Base-by-base conservation (phyloP, 2,329 filamentous ascomycete genomes). In the Fonsecaea monophora region DNA sequence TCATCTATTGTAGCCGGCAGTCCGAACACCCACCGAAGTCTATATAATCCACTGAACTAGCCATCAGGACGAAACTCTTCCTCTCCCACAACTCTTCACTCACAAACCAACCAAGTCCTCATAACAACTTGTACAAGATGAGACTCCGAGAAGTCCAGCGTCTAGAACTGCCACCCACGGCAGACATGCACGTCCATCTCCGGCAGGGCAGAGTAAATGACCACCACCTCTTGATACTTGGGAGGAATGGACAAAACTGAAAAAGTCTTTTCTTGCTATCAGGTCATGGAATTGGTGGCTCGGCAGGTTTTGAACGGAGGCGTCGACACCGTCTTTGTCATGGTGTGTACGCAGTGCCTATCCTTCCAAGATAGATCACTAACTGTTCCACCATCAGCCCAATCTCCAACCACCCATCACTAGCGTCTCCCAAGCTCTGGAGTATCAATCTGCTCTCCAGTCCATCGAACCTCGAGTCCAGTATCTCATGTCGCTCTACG, bases 401-500 rank as follows among this genome's bases (percentile, higher is more conserved):
- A 90, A 90, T 75, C 82, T 90, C 50, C 82, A 87, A 1, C 88
- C 89, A 10, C 86, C 88, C 15, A 80, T 90, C 63, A 89, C 85
- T 13, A 87, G 83, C 21, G 85, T 89, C 53, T 80, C 80, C 55
- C 82, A 87, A 76, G 90, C 88, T 8, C 80, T 92, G 30, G 86
- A 87, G 50, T 93, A 93, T 79, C 85, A 88, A 76, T 77, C 82
- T 3, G 15, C 4, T 18, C 65, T 68, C 2, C 65, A 53, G 37
- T 53, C 62, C 45, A 70, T 62, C 7, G 64, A 84, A 60, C 86
- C 92, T 66, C 85, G 85, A 66, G 48, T 61, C 59, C n/a, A 61
- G 5, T 92, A 87, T 74, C 84, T 93, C 66, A 92, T 93, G 90
- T 90, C 90, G 1, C 83, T 93, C 53, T 92, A 87, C 74, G 83